Evolutionary conservation across 192 early-diverging fungal species (phyloP).

Genomic region (Rhizoclosmatium globosum): DNA sequence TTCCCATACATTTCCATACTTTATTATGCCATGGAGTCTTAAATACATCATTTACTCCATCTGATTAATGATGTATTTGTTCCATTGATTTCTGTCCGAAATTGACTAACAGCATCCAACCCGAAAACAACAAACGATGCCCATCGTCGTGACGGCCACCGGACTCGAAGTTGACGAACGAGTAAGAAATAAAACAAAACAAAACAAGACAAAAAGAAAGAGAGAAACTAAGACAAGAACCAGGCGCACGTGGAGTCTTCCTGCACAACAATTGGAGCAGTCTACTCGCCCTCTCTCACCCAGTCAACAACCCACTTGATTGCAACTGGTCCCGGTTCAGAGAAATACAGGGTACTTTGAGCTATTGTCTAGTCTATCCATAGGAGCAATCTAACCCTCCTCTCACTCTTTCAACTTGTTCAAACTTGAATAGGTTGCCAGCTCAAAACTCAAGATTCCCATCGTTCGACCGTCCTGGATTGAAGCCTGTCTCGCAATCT

Average conservation of each 20-base stretch:
- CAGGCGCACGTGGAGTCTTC: not conserved
- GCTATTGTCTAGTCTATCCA: not conserved
- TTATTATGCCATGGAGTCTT: too few species aligned
- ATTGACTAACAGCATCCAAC: too few species aligned
- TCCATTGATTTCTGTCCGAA: too few species aligned
- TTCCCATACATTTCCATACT: too few species aligned
- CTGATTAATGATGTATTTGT: too few species aligned
- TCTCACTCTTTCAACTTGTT: not conserved
- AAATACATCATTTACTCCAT: too few species aligned
- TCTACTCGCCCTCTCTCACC: slow-evolving; percentile 18
- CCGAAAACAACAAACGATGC: not conserved
- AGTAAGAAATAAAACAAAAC: not conserved
- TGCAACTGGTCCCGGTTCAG: slow-evolving; percentile 24
- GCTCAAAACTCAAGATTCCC: slow-evolving; percentile 29
- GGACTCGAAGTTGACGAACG: slow-evolving; percentile 8
- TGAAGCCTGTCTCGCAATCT: not conserved
- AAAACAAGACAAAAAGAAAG: not conserved
- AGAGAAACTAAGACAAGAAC: too few species aligned
- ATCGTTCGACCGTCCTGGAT: slow-evolving; percentile 40
- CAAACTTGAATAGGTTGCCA: slow-evolving; percentile 26
- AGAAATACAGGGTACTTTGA: slow-evolving; percentile 35
- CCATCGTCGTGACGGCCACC: slow-evolving; percentile 26
- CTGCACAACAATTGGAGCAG: slow-evolving; percentile 16
- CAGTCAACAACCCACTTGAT: slow-evolving; percentile 30
- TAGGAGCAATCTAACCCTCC: not conserved